These are phyloP conservation scores for Achlya hypogyna DNA, from an alignment of 352 stramenopile genomes.

Conservation along the genomic window DNA sequence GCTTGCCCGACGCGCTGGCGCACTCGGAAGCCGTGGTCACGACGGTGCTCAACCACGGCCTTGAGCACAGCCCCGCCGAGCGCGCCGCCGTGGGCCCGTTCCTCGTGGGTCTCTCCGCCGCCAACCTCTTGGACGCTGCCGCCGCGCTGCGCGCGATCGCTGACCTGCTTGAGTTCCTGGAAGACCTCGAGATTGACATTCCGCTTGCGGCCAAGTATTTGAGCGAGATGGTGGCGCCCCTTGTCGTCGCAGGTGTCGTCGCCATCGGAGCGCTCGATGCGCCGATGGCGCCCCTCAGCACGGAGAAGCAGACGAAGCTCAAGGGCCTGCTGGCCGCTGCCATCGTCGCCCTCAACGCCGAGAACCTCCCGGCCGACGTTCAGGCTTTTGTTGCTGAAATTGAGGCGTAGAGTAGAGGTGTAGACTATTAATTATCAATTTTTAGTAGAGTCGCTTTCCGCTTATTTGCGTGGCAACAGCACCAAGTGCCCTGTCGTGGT, in stretches of 20 bases:
- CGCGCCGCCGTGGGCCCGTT: conserved; percentile 43
- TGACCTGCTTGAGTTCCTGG: conserved; percentile 59
- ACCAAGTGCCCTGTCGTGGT: too few relatives aligned
- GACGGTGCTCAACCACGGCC: conserved; percentile 49
- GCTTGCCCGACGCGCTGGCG: conserved; percentile 40
- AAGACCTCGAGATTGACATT: conserved; percentile 80
- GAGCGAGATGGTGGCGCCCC: conserved; percentile 57
- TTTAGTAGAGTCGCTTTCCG: too few relatives aligned
- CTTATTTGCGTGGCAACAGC: too few relatives aligned
- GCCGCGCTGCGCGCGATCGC: conserved; percentile 33
- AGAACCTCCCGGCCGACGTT: background rate
- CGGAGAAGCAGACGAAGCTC: conserved; percentile 3
- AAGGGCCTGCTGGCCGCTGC: background rate
- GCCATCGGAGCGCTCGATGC: conserved; percentile 18
- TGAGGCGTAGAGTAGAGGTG: background rate
- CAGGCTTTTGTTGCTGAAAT: background rate
- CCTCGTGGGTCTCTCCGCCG: conserved; percentile 41
- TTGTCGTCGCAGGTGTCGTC: conserved; percentile 35
- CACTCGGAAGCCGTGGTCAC: conserved; percentile 43
- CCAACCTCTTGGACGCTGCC: conserved; percentile 36
- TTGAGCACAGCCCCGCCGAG: conserved; percentile 64
- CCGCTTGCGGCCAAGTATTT: conserved; percentile 61
- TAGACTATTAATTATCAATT: too few relatives aligned
- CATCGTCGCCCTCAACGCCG: background rate
- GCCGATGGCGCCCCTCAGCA: background rate